Base-by-base conservation (phyloP, 768 basidiomycete genomes). In the Candolleomyces efflorescens region DNA sequence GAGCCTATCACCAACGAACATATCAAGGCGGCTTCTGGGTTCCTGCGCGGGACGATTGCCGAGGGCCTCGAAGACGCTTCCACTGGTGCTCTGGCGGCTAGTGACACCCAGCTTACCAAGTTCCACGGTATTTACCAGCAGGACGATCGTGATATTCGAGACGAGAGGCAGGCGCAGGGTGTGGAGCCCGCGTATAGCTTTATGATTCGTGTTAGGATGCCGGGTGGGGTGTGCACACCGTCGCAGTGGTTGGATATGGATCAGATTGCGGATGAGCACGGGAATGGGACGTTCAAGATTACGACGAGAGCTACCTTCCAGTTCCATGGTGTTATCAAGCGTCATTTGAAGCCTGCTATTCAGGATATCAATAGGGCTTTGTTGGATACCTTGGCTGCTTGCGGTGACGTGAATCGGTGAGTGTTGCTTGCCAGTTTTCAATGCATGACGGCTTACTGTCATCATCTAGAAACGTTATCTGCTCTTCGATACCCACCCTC, bases 1-100 rank as follows among this genome's bases (percentile, higher is more conserved):
- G 95, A 98, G 65, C 86, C 92, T 1, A 96, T 99, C 71, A 98
- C 97, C 55, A 98, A 98, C 78, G 97, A 99, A 74, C 94, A 98
- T 73, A 98, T 98, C 82, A 99, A 98, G 77, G 97, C 91, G 49
- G 94, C 96, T 5, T 93, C 90, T 48, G 84, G 87, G 56, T 98
- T 89, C 75, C 82, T 98, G 20, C 90, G 97, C 54, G 97, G 97
- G 2, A 98, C 97, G 38, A 98, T 99, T 69, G 79, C 78, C 0
- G 95, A 98, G 69, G 96, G 97, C 47, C 82, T 99, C 37, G 78
- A 82, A 62, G 96, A 98, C 70, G 81, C 76, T 55, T 83, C 79
- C 55, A 97, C 96, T 1, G 96, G 94, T 52, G 91, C 92, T n/a
- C 84, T 98, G 27, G 89, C 94, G 12, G 77, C 93, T 5, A 87